These are phyloP conservation scores for Cladosporium colombiae DNA, from an alignment of 2,329 filamentous ascomycete genomes.

Conservation along the genomic window DNA sequence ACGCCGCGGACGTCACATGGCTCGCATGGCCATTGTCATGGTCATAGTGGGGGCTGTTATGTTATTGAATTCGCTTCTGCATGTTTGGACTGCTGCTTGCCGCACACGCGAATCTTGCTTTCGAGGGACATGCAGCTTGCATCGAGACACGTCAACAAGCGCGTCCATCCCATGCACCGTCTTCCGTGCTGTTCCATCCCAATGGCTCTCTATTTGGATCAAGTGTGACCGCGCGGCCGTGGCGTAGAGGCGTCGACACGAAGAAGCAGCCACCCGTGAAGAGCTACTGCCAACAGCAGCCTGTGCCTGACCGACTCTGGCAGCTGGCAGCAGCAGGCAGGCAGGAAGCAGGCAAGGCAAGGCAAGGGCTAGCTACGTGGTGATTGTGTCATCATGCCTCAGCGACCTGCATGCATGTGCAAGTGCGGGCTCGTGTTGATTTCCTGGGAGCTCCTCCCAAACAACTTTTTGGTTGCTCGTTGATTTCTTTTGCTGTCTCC, in stretches of 20 bases:
- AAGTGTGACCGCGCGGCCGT: constrained; percentile 5
- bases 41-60: not conserved
- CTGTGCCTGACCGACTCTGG: not conserved
- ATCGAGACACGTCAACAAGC: constrained; percentile 3
- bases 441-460: not conserved
- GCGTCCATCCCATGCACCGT: not conserved
- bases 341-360: not conserved
- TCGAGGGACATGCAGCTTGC: not conserved
- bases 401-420: not conserved
- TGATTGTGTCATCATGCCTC: constrained; percentile 7
- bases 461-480: not conserved
- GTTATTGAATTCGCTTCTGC: not conserved
- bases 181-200: not conserved
- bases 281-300: not conserved
- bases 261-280: not conserved
- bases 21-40: not conserved
- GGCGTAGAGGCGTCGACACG: not conserved
- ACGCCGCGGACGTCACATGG: not conserved
- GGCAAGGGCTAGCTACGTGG: not conserved
- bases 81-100: not conserved
- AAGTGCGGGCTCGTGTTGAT: not conserved
- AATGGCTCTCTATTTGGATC: not conserved
- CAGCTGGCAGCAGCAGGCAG: too few species aligned
- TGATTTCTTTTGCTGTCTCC: not conserved
- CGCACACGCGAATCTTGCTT: not conserved